Percentiles rank a stretch among this genome's conserved stretches.
phyloP scores from a whole-genome alignment of 2,329 filamentous ascomycete genomes.

The Pseudocercospora fijiensis region DNA sequence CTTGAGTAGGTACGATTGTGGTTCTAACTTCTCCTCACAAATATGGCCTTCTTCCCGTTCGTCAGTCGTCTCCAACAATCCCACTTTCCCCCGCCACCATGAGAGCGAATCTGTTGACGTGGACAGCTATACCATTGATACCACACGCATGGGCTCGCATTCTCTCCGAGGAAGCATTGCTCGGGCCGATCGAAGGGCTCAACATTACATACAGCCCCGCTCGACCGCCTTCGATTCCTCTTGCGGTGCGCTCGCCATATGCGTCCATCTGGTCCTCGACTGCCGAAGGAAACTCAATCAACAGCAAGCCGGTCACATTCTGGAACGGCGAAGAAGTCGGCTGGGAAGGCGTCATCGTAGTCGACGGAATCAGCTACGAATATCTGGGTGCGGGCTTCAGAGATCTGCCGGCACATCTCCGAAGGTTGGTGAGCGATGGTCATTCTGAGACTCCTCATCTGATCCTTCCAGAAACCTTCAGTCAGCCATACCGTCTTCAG shows the following conservation, averaged over 20 bases:
- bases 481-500: slow-evolving; percentile 4
- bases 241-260: slow-evolving; percentile 73
- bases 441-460: neutral
- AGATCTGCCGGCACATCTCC: neutral
- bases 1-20: neutral
- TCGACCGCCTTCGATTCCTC: slow-evolving; percentile 65
- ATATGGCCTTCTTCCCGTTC: neutral
- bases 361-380: slow-evolving; percentile 13
- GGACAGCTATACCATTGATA: slow-evolving; percentile 6
- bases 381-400: slow-evolving; percentile 10
- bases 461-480: neutral
- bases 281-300: neutral
- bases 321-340: slow-evolving; percentile 11
- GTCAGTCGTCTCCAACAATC: neutral
- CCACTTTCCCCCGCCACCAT: neutral
- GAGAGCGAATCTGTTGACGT: neutral
- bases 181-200: neutral
- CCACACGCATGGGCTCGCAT: neutral
- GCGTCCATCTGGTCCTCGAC: slow-evolving; percentile 60
- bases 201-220: slow-evolving; percentile 57
- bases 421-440: neutral
- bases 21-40: neutral
- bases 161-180: neutral
- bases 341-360: slow-evolving; percentile 17
- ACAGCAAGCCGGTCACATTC: slow-evolving; percentile 9